Evolutionary conservation across 1,284 basidiomycete species (phyloP).

Genomic region (Moesziomyces globuligerus): DNA sequence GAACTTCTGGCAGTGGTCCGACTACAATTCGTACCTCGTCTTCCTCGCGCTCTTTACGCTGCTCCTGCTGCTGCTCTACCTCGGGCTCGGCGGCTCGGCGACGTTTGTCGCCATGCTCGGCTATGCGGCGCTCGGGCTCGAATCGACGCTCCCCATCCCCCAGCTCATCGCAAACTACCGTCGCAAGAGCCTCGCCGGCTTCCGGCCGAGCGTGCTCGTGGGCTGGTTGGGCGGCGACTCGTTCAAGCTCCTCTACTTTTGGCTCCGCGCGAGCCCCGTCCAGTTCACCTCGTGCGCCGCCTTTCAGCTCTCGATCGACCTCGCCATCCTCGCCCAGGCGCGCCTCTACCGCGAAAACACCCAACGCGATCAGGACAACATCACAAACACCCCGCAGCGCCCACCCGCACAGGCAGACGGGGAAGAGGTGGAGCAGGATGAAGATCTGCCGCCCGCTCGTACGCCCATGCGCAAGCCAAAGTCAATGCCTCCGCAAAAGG

Average conservation of each 20-base stretch:
- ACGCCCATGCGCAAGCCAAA: background rate
- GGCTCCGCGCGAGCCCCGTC: slow-evolving; percentile 33
- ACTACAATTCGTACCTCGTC: slow-evolving; percentile 78
- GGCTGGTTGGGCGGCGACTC: slow-evolving; percentile 69
- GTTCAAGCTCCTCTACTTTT: slow-evolving; percentile 65
- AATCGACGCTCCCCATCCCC: slow-evolving; percentile 67
- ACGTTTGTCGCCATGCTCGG: slow-evolving; percentile 78
- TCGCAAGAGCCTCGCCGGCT: slow-evolving; percentile 82
- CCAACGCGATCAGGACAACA: slow-evolving; percentile 47
- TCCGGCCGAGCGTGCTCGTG: slow-evolving; percentile 79
- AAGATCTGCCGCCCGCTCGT: background rate
- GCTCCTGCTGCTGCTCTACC: slow-evolving; percentile 65
- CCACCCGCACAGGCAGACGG: background rate
- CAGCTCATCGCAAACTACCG: slow-evolving; percentile 71
- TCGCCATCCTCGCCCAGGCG: slow-evolving; percentile 62
- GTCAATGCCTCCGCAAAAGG: background rate
- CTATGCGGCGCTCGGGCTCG: slow-evolving; percentile 76
- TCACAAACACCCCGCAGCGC: background rate
- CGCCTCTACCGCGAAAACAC: slow-evolving; percentile 63
- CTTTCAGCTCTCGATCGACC: slow-evolving; percentile 66
- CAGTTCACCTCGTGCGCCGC: slow-evolving; percentile 54
- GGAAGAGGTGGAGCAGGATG: slow-evolving; percentile 21
- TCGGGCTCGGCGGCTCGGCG: slow-evolving; percentile 77
- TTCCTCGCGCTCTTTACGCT: slow-evolving; percentile 79
- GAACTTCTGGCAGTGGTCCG: slow-evolving; percentile 85